Percentiles rank a stretch among this genome's conserved stretches.
Evolutionary conservation across 306 rosid species (phyloP).

Genomic region (Cucurbita maxima): DNA sequence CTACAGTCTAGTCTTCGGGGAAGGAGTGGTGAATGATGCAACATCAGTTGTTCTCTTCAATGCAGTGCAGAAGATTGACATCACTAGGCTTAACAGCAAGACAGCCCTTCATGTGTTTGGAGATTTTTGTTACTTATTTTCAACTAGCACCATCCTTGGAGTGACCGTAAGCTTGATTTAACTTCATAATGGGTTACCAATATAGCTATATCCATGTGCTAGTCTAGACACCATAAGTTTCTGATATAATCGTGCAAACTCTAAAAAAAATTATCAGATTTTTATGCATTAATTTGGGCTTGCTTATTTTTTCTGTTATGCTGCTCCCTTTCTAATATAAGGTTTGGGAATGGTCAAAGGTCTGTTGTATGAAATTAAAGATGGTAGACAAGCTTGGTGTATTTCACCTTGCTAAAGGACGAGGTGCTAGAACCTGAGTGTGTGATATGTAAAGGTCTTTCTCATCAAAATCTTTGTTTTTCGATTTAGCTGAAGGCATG

Average conservation of each 20-base stretch:
- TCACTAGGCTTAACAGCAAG: slow-evolving; percentile 20
- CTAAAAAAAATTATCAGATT: background rate
- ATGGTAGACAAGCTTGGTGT: background rate
- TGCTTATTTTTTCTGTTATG: background rate
- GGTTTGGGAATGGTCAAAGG: background rate
- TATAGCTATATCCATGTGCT: background rate
- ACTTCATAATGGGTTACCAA: background rate
- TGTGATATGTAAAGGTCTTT: background rate
- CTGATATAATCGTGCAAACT: background rate
- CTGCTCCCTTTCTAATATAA: background rate
- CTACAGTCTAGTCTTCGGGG: slow-evolving; percentile 88
- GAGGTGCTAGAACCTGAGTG: background rate
- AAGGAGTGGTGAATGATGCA: slow-evolving; percentile 94
- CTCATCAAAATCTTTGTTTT: background rate
- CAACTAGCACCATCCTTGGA: slow-evolving; percentile 72
- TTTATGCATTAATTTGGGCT: background rate
- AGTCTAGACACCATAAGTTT: background rate
- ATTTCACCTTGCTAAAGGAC: background rate
- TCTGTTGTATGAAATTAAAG: background rate
- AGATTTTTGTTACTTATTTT: slow-evolving; percentile 65
- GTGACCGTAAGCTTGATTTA: slow-evolving; percentile 33
- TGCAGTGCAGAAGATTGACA: slow-evolving; percentile 68
- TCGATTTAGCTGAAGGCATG: background rate
- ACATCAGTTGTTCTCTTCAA: slow-evolving; percentile 86
- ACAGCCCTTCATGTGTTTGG: slow-evolving; percentile 25